These are phyloP conservation scores for Plasmodium vinckei DNA, from an alignment of 169 alveolate genomes.

Conservation along the genomic window DNA sequence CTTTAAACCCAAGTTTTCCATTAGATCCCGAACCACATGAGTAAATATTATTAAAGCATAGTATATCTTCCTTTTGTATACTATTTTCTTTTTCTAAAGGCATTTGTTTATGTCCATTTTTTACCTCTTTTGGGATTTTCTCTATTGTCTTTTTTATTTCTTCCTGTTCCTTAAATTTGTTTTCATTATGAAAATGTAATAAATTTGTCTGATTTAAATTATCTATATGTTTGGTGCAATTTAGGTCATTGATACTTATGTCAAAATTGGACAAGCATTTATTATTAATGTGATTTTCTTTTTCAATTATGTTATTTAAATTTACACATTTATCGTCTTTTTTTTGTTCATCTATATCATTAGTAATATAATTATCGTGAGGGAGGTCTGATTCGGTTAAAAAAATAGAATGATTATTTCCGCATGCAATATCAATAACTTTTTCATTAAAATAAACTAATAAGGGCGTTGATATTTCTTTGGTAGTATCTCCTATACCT, in stretches of 20 bases:
- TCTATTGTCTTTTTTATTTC: background rate
- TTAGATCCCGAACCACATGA: slow-evolving; percentile 49
- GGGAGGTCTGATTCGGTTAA: slow-evolving; percentile 41
- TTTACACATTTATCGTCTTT: background rate
- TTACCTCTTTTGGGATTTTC: background rate
- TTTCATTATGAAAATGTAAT: background rate
- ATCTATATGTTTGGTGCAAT: background rate
- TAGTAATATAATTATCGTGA: background rate
- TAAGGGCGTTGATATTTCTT: slow-evolving; percentile 60
- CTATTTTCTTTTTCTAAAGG: background rate
- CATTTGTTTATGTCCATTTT: background rate
- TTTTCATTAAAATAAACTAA: slow-evolving; percentile 61
- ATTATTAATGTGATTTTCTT: slow-evolving; percentile 5
- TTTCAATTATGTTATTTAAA: background rate
- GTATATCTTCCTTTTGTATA: background rate
- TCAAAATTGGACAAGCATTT: slow-evolving; percentile 19
- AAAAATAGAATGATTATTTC: slow-evolving; percentile 60
- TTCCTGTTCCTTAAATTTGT: background rate
- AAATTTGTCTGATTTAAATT: background rate
- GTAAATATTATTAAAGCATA: background rate
- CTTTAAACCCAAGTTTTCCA: slow-evolving; percentile 59
- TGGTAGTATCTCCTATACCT: slow-evolving; percentile 82
- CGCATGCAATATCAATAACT: slow-evolving; percentile 70
- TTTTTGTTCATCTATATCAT: slow-evolving; percentile 8
- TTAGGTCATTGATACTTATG: slow-evolving; percentile 46